Evolutionary conservation across 352 stramenopile species (phyloP).

Genomic region (Globisporangium cylindrosporum): DNA sequence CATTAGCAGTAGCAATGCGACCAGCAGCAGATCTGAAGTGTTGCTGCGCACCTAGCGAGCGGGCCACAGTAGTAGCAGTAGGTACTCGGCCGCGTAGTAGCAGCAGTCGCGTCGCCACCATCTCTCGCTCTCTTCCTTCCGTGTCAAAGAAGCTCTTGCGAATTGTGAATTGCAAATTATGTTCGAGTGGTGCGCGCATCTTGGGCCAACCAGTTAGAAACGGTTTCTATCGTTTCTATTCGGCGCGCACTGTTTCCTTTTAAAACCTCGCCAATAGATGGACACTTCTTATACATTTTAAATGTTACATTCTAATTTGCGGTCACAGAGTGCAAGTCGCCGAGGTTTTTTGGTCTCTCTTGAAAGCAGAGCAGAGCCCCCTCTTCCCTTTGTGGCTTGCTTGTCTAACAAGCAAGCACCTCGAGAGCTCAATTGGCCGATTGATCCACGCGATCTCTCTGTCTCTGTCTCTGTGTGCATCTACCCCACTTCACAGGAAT

Average conservation of each 20-base stretch:
- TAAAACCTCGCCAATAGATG: not conserved
- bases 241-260: no score
- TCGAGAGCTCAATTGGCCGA: not conserved
- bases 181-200: no score
- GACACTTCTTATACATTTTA: not conserved
- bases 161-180: no score
- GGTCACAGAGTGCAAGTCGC: not conserved
- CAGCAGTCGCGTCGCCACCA: constrained; percentile 14
- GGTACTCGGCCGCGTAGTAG: not conserved
- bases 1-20: constrained; percentile 9
- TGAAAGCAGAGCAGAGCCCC: not conserved
- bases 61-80: not conserved
- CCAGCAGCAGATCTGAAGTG: constrained; percentile 17
- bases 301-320: not conserved
- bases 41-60: not conserved
- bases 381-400: not conserved
- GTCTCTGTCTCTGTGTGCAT: not conserved
- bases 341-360: not conserved
- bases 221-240: no score
- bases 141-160: not conserved
- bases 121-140: not conserved
- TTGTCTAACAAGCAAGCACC: constrained; percentile 2
- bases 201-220: no score
- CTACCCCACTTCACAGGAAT: not conserved
- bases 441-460: not conserved